Evolutionary conservation across 768 basidiomycete genomes (phyloP), one percentile per base, ranked within the genome.

Genomic region (Agrocybe pediades): DNA sequence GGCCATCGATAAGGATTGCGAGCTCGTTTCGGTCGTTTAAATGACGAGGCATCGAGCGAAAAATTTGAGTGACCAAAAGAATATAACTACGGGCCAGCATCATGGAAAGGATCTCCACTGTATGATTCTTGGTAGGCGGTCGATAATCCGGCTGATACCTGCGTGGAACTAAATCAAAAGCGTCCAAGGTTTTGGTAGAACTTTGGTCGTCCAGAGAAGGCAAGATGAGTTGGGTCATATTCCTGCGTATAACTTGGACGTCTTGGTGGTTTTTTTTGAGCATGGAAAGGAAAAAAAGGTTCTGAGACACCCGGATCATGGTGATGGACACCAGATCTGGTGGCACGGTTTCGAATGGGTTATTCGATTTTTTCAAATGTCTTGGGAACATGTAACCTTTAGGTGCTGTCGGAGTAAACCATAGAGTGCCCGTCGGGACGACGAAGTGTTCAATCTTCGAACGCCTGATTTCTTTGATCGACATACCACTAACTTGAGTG

Each of bases 11-110:
- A 9, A 88, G 74, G 20, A 84, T 61, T 0, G 81, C 81, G 15
- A 92, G 72, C 60, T 92, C 90, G 43, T 77, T 77, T 11, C 85
- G 76, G 56, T 89, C 87, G 58, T 79, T 88, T 49, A 87, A 71
- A 69, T 88, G 86, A 13, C 88, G 71, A 2, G 86, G 83, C 77
- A 91, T 82, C 0, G 82, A 85, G 17, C 84, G 79, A 63, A 92
- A 88, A 13, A 90, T 76, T 62, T 90, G 86, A 8, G 83, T 82
- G 16, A 87, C 73, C 17, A 90, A 72, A 4, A 90, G 74, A 23
- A 91, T 65, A 66, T 90, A 81, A 58, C 88, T 90, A 25, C 87
- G 77, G 0, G 87, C 80, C 16, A 91, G 69, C 50, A 82, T 75
- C 51, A 87, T 62, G 3, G 89, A 90, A 26, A 89, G 65, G 4